Evolutionary conservation across 495 filamentous ascomycete genomes (phyloP), one percentile per base, ranked within the genome.

Genomic region (Talaromyces thailandensis): DNA sequence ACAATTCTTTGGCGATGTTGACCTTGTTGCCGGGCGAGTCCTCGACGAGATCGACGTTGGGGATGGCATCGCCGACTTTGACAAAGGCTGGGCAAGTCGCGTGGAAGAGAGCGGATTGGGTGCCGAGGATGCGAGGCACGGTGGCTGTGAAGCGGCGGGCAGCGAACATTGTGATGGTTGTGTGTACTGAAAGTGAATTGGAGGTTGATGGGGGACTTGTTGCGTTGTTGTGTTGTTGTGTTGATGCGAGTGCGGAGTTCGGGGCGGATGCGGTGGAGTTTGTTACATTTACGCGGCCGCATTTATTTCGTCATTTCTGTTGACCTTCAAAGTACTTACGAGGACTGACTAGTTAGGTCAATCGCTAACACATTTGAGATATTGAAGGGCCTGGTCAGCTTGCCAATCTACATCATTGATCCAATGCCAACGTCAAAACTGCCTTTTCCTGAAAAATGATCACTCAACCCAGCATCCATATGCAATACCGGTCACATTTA

Each of bases 1-100:
- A 75, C 64, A 95, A 81, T 73, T 91, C 89, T 66, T 88, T 82
- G 66, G 85, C 84, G 60, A 98, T 80, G 71, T 90, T 94, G 69
- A 97, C 85, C 74, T 90, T 92, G 81, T 91, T 94, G 52, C 89
- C 92, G 23, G 85, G 85, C 23, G 78, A 82, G 70, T 73, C 73
- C 70, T 83, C 81, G 57, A 82, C 79, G 12, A 89, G 72, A 18
- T 88, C 84, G 5, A 83, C 75, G 67, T 88, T 82, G 18, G 87
- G 88, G 28, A 88, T 75, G 50, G 84, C 73, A 67, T 88, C 86
- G 63, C 88, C 81, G 55, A 86, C 84, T 43, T 78, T 77, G 21
- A 80, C 80, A 35, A 81, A 74, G 29, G 84, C 82, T 23, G 76
- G 76, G 3, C 83, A 78, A 51, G 84, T 82, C 62, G 68, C 76